A percentile compares a stretch with the other conserved stretches of the same genome.
phyloP scores from a whole-genome alignment of 805 yeast species.

The Debaryomyces prosopidis region DNA sequence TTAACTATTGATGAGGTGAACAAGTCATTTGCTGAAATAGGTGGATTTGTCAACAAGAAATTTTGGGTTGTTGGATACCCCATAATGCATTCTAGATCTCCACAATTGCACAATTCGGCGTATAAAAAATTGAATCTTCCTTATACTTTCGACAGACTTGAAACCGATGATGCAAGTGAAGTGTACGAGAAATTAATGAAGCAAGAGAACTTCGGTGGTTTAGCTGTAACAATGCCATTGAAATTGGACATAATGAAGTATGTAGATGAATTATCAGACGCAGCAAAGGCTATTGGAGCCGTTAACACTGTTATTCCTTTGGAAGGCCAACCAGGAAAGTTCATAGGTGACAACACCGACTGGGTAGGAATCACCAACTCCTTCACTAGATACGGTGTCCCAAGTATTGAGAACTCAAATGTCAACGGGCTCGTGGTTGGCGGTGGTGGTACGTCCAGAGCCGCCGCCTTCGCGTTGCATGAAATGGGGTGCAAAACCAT shows the following conservation, averaged over 20 bases:
- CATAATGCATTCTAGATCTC: constrained; percentile 84
- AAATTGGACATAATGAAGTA: constrained; percentile 76
- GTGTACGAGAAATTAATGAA: constrained; percentile 55
- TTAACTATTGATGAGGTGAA: constrained; percentile 68
- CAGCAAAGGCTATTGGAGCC: constrained; percentile 87
- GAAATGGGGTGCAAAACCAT: constrained; percentile 75
- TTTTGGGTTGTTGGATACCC: constrained; percentile 83
- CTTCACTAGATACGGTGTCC: constrained; percentile 62
- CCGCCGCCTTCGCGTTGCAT: constrained; percentile 86
- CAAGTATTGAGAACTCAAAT: constrained; percentile 32
- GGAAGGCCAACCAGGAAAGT: constrained; percentile 37
- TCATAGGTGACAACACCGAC: constrained; percentile 90
- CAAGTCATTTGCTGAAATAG: constrained; percentile 54
- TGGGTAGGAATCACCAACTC: constrained; percentile 86
- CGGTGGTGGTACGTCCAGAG: constrained; percentile 97
- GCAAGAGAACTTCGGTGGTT: constrained; percentile 75
- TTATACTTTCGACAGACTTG: constrained; percentile 64
- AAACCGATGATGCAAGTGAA: constrained; percentile 60
- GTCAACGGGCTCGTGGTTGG: constrained; percentile 81
- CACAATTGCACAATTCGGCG: constrained; percentile 79
- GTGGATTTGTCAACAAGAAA: constrained; percentile 57
- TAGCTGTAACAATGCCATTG: constrained; percentile 91
- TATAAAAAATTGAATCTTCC: constrained; percentile 78
- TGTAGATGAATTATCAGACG: constrained; percentile 64
- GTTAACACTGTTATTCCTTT: constrained; percentile 79